Conservation (phyloP, 140 eudicot genomes). For the Flaveria floridana region DNA sequence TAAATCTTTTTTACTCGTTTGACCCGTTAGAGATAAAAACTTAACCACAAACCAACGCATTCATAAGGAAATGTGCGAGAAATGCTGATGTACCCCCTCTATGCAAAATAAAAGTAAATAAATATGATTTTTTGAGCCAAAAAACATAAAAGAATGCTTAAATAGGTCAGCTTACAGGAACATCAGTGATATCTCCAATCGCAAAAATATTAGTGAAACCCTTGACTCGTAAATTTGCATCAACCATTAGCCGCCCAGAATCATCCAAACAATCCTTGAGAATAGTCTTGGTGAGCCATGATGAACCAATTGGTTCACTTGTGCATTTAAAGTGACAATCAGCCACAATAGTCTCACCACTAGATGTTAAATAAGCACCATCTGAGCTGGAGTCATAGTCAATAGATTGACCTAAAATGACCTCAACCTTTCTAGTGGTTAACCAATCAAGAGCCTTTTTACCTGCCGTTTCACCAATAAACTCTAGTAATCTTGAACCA, state of each 20-base stretch:
- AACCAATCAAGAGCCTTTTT: slow-evolving; percentile 68
- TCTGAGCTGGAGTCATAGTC: slow-evolving; percentile 39
- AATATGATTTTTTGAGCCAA: background rate
- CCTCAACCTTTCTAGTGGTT: slow-evolving; percentile 63
- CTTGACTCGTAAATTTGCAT: slow-evolving; percentile 53
- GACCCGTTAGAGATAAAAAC: background rate
- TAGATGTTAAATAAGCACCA: slow-evolving; percentile 53
- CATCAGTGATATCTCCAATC: slow-evolving; percentile 70
- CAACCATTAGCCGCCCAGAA: slow-evolving; percentile 63
- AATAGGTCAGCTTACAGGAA: slow-evolving; percentile 47
- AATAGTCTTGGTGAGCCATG: slow-evolving; percentile 61
- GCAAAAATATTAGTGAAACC: slow-evolving; percentile 61
- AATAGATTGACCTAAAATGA: slow-evolving; percentile 62
- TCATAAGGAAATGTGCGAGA: background rate
- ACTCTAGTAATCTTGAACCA: slow-evolving; percentile 66
- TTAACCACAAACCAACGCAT: background rate
- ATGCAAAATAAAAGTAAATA: slow-evolving; percentile 7
- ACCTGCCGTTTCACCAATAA: slow-evolving; percentile 54
- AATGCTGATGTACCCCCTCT: slow-evolving; percentile 1
- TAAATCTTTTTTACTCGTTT: background rate
- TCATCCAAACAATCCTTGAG: slow-evolving; percentile 48
- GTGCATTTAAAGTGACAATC: slow-evolving; percentile 63
- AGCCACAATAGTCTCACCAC: slow-evolving; percentile 60
- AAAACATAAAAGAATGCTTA: slow-evolving; percentile 11
- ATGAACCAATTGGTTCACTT: slow-evolving; percentile 56